These are phyloP conservation scores for Lathyrus sativus DNA, from an alignment of 306 rosid genomes.

Conservation along the genomic window DNA sequence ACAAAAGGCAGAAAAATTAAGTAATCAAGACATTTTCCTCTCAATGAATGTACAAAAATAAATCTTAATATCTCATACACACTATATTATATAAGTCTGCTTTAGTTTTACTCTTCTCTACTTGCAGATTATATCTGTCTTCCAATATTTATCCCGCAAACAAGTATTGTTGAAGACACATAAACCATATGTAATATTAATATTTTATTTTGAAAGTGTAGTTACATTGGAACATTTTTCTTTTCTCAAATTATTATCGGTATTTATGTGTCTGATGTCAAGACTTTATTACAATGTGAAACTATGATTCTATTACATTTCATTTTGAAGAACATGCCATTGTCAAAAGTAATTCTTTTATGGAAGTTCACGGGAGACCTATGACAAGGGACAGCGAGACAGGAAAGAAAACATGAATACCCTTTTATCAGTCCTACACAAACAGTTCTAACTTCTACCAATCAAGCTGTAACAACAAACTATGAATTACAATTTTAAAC, in stretches of 20 bases:
- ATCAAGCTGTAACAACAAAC: neutral
- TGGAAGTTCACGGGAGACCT: constrained; percentile 24
- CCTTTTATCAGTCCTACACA: neutral
- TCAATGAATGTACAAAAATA: neutral
- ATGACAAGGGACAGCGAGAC: neutral
- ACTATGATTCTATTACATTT: neutral
- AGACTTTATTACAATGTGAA: neutral
- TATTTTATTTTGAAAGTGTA: too few species aligned
- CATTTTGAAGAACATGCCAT: neutral
- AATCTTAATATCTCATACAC: neutral
- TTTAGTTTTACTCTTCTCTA: neutral
- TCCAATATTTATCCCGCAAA: constrained; percentile 8
- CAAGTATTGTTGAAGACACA: neutral
- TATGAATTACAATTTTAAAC: neutral
- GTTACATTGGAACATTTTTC: too few species aligned
- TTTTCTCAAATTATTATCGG: too few species aligned
- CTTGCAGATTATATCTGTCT: neutral
- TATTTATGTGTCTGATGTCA: too few species aligned
- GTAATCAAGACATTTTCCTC: neutral
- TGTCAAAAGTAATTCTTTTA: neutral
- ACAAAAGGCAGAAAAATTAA: constrained; percentile 16
- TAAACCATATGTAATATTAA: too few species aligned
- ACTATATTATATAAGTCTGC: constrained; percentile 13
- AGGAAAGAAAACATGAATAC: neutral
- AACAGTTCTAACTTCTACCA: neutral